phyloP scores from a whole-genome alignment of 805 yeast species.

The Zygotorulaspora florentina region DNA sequence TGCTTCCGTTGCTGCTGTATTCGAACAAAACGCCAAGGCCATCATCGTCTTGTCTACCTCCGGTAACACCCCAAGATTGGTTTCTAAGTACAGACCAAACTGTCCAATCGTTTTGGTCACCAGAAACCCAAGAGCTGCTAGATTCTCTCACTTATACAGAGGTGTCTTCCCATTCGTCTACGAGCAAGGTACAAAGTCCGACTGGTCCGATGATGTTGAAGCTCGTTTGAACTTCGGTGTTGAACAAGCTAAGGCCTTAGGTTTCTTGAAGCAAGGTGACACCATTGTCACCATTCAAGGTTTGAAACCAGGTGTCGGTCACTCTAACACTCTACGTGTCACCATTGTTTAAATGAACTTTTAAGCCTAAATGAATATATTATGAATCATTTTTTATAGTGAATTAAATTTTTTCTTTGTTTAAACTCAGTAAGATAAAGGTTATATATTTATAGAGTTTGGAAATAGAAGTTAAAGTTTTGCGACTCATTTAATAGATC shows the following conservation, averaged over 20 bases:
- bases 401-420: neutral
- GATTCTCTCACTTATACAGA: conserved; percentile 94
- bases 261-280: conserved; percentile 83
- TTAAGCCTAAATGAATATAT: conserved; percentile 2
- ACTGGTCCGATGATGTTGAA: conserved; percentile 98
- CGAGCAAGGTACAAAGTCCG: conserved; percentile 50
- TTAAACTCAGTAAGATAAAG: neutral
- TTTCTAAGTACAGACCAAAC: conserved; percentile 96
- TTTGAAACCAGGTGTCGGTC: conserved; percentile 97
- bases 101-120: conserved; percentile 98
- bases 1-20: conserved; percentile 94
- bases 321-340: conserved; percentile 97
- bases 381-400: conserved; percentile 2
- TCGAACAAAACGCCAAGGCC: conserved; percentile 95
- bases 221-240: conserved; percentile 90
- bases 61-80: conserved; percentile 92
- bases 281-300: conserved; percentile 94
- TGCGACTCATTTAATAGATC: neutral
- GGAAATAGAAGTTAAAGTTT: neutral
- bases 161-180: conserved; percentile 98
- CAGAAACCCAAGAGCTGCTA: conserved; percentile 88
- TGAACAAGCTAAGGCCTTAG: conserved; percentile 79
- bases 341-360: conserved; percentile 54
- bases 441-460: neutral
- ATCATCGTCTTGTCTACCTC: conserved; percentile 93